Base-by-base conservation (phyloP, 2,329 filamentous ascomycete species). In the Pseudomassariella vexata region DNA sequence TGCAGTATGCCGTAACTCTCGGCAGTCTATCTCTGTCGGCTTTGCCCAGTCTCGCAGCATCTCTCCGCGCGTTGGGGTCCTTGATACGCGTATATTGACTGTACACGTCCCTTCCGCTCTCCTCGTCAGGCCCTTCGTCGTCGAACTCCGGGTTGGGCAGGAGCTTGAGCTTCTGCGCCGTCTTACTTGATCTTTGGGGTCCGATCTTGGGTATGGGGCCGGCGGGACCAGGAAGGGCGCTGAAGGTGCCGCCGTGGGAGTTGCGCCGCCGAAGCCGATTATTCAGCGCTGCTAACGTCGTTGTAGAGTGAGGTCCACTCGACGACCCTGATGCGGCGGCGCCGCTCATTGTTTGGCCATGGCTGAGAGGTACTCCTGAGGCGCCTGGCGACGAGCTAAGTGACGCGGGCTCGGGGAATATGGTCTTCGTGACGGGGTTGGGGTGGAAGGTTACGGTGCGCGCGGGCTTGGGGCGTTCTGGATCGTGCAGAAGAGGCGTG, bases 71-170 rank as follows among this genome's bases (percentile, higher is more conserved):
- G 1, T 83, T 95, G 1, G 90, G 89, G 52, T 98, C 92, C 58
- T 96, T 96, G 62, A 98, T 98, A 26, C 92, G 76, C 7, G 90
- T 95, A 57, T 95, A 96, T 57, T 98, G 92, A 17, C 89, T 90
- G 63, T 98, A 98, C 19, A 98, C 92, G 55, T 98, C 92, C 42
- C 89, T 73, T 8, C 89, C 88, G 50, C 86, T 92, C 59, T 95
- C 90, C 50, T 95, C 90, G 40, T 96, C 89, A 6, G 43, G 68
- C 12, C 70, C 78, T 25, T 89, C 85, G 17, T 85, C 83, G 21
- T 76, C 85, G 26, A 86, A 72, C 37, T 94, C 85, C 0, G 89
- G 88, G 52, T 92, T 92, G 1, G 92, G 92, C 11, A 98, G 67
- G n/a, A 98, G 73, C 64, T 98, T 98, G 39, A 98, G 72, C 65